Conservation (phyloP, 2,329 filamentous ascomycete genomes). For the Fusarium anguioides region DNA sequence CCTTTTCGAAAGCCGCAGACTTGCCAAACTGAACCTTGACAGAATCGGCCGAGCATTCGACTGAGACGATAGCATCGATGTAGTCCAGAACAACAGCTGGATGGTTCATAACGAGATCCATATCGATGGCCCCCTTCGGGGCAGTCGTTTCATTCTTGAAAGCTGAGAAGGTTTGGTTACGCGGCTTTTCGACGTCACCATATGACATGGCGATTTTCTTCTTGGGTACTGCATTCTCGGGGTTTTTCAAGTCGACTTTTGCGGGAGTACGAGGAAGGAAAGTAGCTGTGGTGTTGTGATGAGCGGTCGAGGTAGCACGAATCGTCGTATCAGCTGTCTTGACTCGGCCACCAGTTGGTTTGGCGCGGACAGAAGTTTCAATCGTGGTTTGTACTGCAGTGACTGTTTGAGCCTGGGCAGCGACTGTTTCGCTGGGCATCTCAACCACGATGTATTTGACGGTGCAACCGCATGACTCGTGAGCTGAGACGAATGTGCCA, state of each 20-base stretch:
- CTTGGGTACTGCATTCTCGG: conserved; percentile 10
- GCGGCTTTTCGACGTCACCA: conserved; percentile 1
- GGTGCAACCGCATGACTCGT: conserved; percentile 20
- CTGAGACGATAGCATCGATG: conserved; percentile 5
- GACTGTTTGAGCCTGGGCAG: neutral
- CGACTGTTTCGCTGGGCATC: neutral
- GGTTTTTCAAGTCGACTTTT: conserved; percentile 3
- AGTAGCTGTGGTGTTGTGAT: conserved; percentile 12
- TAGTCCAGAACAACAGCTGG: conserved; percentile 16
- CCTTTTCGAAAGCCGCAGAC: neutral
- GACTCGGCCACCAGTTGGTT: neutral
- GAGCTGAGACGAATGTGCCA: neutral
- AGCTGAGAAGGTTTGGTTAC: neutral
- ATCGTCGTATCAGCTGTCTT: conserved; percentile 10
- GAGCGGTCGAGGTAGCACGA: neutral
- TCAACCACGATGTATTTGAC: conserved; percentile 20
- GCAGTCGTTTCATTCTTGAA: neutral
- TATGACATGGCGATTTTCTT: conserved; percentile 18
- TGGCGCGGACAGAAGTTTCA: neutral
- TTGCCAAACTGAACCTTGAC: conserved; percentile 11
- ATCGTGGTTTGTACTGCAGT: neutral
- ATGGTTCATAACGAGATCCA: conserved; percentile 19
- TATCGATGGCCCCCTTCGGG: neutral
- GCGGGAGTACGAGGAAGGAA: conserved; percentile 9
- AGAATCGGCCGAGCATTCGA: neutral